Base-by-base conservation (phyloP, 2,329 filamentous ascomycete genomes). In the Mollisiaceae sp. region DNA sequence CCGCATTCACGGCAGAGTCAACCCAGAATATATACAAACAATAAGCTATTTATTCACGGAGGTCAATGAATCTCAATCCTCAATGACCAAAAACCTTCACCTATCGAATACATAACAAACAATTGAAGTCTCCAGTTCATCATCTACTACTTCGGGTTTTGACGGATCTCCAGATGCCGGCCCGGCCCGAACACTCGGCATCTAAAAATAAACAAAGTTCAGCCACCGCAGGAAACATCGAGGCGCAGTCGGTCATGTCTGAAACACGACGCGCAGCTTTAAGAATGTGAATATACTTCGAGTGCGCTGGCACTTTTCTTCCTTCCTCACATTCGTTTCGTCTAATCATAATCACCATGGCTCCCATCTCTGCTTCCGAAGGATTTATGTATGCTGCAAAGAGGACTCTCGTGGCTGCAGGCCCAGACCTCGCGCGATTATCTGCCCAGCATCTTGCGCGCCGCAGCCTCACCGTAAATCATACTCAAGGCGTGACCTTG, bases 401-500 rank as follows among this genome's bases (percentile, higher is more conserved):
- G 36, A 24, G 61, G 15, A 59, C 62, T 22, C 43, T 60, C 15
- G 24, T 69, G 8, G 64, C 64, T 27, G 63, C 69, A 20, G 70
- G 64, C 2, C 70, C 69, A 32, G 66, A 68, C 8, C 45, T 72
- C 24, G 66, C 64, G 35, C 66, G 63, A 38, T 60, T 67, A 1
- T 69, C 67, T 8, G 66, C 64, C 12, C 63, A 67, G 15, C 60
- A 69, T 57, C 61, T 72, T 15, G 35, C 65, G 22, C 67, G 69
- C 8, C 66, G 73, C 2, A 55, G 67, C 24, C 59, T 74, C 24
- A 68, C 52, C 0, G 73, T 75, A 5, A 90, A 87, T 69, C 84
- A 87, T 73, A 90, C 90, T 1, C 91, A 93, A 73, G 82, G 83
- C 61, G 83, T 92, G 11, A 93, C 91, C 0, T 79, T 93, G 32